Evolutionary conservation across 2,329 filamentous ascomycete species (phyloP), one percentile per base, ranked within the genome.

Genomic region (Metarhizium sp.): DNA sequence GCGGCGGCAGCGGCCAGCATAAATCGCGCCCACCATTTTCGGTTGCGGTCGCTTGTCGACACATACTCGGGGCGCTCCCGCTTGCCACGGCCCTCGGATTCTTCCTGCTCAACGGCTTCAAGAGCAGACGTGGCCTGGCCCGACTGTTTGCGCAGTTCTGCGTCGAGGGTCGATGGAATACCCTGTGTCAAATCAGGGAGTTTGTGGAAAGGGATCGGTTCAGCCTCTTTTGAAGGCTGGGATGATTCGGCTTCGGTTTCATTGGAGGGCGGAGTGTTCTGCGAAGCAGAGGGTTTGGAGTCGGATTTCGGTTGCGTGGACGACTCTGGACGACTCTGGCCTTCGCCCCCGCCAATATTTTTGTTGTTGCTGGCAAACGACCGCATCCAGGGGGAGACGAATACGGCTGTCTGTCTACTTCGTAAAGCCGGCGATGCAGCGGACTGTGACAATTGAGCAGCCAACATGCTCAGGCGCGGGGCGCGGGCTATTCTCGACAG

Each of bases 151-250:
- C 74, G 71, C 55, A 86, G 81, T 72, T 96, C 92, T 57, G 86
- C 86, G 55, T 86, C 88, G 55, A 96, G 79, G 1, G 92, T 96
- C 2, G 92, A 96, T 0, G 92, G 92, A 59, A 97, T 95, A 60
- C 92, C 92, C 66, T 92, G 86, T n/a, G 90, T 94, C 48, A 97
- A 78, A 68, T 97, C 92, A 53, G 92, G 92, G 13, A 96, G 81
- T 53, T 89, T 86, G 64, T 86, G 80, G 53, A 81, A 77, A 29
- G 83, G 76, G 61, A 79, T 74, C 57, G 73, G 63, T 52, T 74
- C 71, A 52, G 66, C 63, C 52, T 75, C 71, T 50, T 66, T 66
- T 38, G 62, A 57, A 25, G 18, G 4, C 13, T 29, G 13, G 6
- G 45, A 29, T n/a, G 61, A 47, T 38, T 68, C 64, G 13, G 58